A percentile compares a stretch with the other conserved stretches of the same genome.
These are phyloP conservation scores for Scedosporium minutisporum DNA, from an alignment of 2,329 filamentous ascomycete genomes.

Conservation along the genomic window DNA sequence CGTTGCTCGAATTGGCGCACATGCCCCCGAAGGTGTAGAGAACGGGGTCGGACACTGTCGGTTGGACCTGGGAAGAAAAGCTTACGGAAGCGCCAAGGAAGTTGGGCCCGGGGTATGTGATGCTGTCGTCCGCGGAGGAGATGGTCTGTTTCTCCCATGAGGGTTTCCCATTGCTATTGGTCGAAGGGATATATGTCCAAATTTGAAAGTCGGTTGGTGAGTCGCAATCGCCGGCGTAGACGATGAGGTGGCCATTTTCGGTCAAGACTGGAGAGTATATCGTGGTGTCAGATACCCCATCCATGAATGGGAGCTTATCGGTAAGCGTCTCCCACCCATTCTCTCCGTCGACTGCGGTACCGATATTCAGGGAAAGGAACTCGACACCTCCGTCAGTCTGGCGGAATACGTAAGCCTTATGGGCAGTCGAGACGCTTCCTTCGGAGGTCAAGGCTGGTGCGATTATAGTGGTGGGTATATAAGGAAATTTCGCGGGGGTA, in stretches of 20 bases:
- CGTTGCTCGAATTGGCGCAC: conserved; percentile 51
- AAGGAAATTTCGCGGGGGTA: conserved; percentile 49
- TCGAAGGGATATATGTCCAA: conserved; percentile 56
- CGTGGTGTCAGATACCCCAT: conserved; percentile 31
- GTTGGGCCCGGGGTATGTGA: conserved; percentile 25
- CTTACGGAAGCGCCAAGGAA: conserved; percentile 50
- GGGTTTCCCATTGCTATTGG: conserved; percentile 27
- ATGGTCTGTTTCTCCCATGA: conserved; percentile 29
- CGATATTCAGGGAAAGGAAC: conserved; percentile 51
- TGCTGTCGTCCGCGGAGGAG: conserved; percentile 8
- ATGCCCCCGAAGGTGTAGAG: conserved; percentile 83
- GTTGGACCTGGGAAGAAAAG: conserved; percentile 55
- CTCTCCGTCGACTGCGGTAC: conserved; percentile 35
- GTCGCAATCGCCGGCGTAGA: conserved; percentile 66
- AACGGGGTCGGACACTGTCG: conserved; percentile 40
- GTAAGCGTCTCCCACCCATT: conserved; percentile 39
- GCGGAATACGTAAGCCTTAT: conserved; percentile 61
- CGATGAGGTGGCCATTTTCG: conserved; percentile 57
- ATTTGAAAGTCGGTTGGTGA: conserved; percentile 41
- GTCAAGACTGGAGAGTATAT: conserved; percentile 62
- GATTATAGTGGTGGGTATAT: conserved; percentile 67
- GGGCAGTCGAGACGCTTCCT: conserved; percentile 26
- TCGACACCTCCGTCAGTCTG: conserved; percentile 36
- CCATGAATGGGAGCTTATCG: conserved; percentile 52
- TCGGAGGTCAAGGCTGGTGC: conserved; percentile 37